A percentile compares a stretch with the other conserved stretches of the same genome.
Conservation (phyloP, 768 basidiomycete species). For the Tricholoma saponaceum region DNA sequence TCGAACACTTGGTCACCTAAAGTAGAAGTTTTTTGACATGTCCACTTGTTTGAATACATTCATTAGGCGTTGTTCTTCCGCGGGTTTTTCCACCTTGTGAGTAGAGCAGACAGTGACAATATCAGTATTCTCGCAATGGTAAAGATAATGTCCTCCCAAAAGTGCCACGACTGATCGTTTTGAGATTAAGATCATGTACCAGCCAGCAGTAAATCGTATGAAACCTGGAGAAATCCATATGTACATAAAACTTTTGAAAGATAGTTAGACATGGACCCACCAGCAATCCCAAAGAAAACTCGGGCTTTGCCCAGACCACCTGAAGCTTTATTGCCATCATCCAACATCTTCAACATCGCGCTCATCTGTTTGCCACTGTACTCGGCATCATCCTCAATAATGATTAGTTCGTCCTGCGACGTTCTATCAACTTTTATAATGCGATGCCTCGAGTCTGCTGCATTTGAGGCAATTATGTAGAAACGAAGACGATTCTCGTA, state of each 20-base stretch:
- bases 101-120: slow-evolving; percentile 73
- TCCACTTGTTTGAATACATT: slow-evolving; percentile 95
- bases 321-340: slow-evolving; percentile 86
- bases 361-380: slow-evolving; percentile 91
- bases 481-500: slow-evolving; percentile 92
- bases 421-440: slow-evolving; percentile 94
- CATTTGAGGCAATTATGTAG: slow-evolving; percentile 89
- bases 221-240: slow-evolving; percentile 54
- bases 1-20: slow-evolving; percentile 53
- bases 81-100: slow-evolving; percentile 81
- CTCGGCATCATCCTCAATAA: slow-evolving; percentile 84
- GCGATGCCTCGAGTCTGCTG: slow-evolving; percentile 81
- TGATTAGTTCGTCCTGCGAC: slow-evolving; percentile 63
- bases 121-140: slow-evolving; percentile 91
- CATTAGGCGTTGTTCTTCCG: slow-evolving; percentile 86
- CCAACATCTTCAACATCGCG: slow-evolving; percentile 89
- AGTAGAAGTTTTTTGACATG: slow-evolving; percentile 99
- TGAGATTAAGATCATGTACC: slow-evolving; percentile 91
- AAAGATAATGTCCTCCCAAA: slow-evolving; percentile 92
- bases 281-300: slow-evolving; percentile 81
- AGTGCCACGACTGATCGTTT: slow-evolving; percentile 91
- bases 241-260: neutral
- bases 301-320: slow-evolving; percentile 82
- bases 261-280: slow-evolving; percentile 30
- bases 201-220: slow-evolving; percentile 90